Base-by-base conservation (phyloP, 108 stramenopile genomes). In the Hondaea fermentalgiana region DNA sequence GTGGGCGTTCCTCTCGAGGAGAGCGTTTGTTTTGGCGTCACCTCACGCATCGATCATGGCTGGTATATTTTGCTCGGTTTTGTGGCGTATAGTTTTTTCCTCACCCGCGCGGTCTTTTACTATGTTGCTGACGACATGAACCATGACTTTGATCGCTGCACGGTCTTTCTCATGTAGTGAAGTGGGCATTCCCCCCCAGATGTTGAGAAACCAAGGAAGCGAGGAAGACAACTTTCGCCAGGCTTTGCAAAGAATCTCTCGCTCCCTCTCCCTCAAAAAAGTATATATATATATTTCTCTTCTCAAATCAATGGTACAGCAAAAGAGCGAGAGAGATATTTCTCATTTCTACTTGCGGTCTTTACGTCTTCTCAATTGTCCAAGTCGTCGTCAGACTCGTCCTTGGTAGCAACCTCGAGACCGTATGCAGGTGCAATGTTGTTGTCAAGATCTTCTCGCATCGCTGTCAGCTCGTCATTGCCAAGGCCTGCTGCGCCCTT, bases 361-460 rank as follows among this genome's bases (percentile, higher is more conserved):
- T 57, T 57, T 57, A 0, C 55, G 55, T 10, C 25, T 10, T 10
- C 64, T 17, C 3, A 69, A 17, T 69, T 69, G 42, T 69, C 64
- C 14, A 69, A 17, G 64, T 69, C 64, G 25, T 28, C 64, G 25
- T 69, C 64, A 16, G 25, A 28, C 35, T 69, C 64, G 42, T 42
- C 42, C 25, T 28, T 42, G 42, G 35, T 42, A 10, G 64, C 25
- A 4, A 28, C 64, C 42, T 69, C 64, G 64, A 69, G 25, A 42
- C 64, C 64, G 5, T 69, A 69, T 42, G 64, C 64, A 0, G 64
- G 64, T 1, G 21, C 64, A 69, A 69, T 69, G 42, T 69, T 28
- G 76, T 83, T 8, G 76, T 83, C 51, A 53, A 83, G 76, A 47
- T 83, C 51, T 83, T 83, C 76, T 10, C 76, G 76, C 76, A 83